Percentiles rank a stretch among this genome's conserved stretches.
Conservation (phyloP, 2,329 filamentous ascomycete genomes). For the Ceratocystis alfenasii region DNA sequence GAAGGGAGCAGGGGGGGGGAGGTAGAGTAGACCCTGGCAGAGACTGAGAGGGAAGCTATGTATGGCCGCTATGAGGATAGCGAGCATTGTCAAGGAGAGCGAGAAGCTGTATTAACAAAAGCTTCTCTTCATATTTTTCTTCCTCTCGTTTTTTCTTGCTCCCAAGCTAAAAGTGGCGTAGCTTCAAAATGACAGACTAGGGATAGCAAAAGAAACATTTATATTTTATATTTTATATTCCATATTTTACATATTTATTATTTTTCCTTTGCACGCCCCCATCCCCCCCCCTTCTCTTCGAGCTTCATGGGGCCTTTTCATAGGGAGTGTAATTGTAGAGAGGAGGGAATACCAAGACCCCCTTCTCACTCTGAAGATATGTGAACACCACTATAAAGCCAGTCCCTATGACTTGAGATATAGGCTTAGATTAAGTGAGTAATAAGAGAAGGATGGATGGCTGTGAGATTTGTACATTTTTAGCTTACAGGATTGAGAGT, state of each 20-base stretch:
- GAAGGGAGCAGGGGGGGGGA: not conserved
- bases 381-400: not conserved
- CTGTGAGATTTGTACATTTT: not conserved
- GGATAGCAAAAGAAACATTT: not conserved
- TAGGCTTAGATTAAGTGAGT: not conserved
- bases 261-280: not conserved
- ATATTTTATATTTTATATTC: not conserved
- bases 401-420: not conserved
- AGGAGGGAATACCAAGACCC: not conserved
- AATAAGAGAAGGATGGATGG: not conserved
- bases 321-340: not conserved
- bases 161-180: not conserved
- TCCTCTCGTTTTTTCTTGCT: not conserved
- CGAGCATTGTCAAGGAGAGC: no score
- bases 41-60: constrained; percentile 2
- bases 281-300: not conserved
- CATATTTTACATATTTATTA: not conserved
- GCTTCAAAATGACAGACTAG: constrained; percentile 5
- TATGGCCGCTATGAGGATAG: not conserved
- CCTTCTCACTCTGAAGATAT: not conserved
- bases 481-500: not conserved
- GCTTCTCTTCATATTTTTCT: no score
- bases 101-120: not conserved
- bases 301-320: not conserved
- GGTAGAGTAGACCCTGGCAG: not conserved